These are phyloP conservation scores for Nicotiana paniculata DNA, from an alignment of 257 asterid species.

Conservation along the genomic window DNA sequence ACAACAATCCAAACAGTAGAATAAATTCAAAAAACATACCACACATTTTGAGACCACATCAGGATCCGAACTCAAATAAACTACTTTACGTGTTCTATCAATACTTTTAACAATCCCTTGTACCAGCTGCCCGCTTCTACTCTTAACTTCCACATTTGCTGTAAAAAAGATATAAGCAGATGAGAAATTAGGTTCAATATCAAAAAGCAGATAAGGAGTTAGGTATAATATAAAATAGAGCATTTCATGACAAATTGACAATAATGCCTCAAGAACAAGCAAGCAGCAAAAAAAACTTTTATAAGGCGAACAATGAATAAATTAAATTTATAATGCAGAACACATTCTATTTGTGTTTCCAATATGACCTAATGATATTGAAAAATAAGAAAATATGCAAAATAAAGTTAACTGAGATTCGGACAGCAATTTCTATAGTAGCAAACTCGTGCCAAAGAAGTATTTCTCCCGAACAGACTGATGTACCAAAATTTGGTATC, in stretches of 20 bases:
- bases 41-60: conserved; percentile 59
- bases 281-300: background rate
- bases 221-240: background rate
- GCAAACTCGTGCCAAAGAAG: background rate
- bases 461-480: background rate
- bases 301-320: background rate
- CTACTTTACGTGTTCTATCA: conserved; percentile 69
- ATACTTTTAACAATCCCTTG: conserved; percentile 78
- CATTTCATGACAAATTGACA: background rate
- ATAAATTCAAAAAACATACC: conserved; percentile 41
- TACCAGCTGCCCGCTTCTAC: conserved; percentile 53
- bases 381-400: background rate
- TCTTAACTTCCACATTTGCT: conserved; percentile 39
- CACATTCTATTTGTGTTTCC: background rate
- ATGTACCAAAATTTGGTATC: background rate
- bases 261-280: background rate
- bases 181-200: conserved; percentile 7
- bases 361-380: background rate
- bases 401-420: background rate
- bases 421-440: background rate
- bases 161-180: conserved; percentile 12
- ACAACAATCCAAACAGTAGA: background rate
- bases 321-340: background rate
- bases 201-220: background rate
- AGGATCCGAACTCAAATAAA: conserved; percentile 71